These are phyloP conservation scores for Epichloe sp. DNA, from an alignment of 2,329 filamentous ascomycete species.

Conservation along the genomic window DNA sequence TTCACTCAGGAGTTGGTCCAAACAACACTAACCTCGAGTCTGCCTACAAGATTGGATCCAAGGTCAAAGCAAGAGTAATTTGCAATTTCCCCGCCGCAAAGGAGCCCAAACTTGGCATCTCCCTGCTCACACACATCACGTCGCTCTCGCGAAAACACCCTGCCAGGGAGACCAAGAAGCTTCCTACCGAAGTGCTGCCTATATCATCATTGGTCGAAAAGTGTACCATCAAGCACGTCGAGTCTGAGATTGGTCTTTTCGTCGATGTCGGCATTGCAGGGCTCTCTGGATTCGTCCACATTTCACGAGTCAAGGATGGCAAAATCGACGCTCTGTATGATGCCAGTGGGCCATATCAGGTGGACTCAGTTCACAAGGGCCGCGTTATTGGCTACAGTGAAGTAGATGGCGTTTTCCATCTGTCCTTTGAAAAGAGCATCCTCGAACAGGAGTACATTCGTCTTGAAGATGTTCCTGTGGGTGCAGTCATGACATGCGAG, in stretches of 20 bases:
- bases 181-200: conserved; percentile 47
- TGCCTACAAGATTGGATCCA: conserved; percentile 72
- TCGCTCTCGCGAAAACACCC: conserved; percentile 40
- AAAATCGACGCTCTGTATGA: conserved; percentile 76
- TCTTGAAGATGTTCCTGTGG: conserved; percentile 79
- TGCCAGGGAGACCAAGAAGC: conserved; percentile 23
- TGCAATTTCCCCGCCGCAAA: conserved; percentile 75
- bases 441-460: conserved; percentile 81
- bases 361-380: conserved; percentile 65
- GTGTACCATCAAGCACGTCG: conserved; percentile 68
- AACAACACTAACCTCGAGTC: conserved; percentile 57
- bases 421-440: conserved; percentile 72
- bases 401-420: conserved; percentile 70
- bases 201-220: conserved; percentile 66
- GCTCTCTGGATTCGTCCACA: conserved; percentile 81
- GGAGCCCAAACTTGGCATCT: conserved; percentile 74
- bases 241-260: conserved; percentile 70
- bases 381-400: conserved; percentile 78
- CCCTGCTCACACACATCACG: conserved; percentile 72
- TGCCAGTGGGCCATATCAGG: conserved; percentile 62
- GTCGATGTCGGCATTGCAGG: conserved; percentile 51
- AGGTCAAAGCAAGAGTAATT: conserved; percentile 74
- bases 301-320: conserved; percentile 80
- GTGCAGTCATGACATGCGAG: conserved; percentile 66
- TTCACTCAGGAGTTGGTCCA: conserved; percentile 71